A percentile compares a stretch with the other conserved stretches of the same genome.
Conservation (phyloP, 2,329 filamentous ascomycete genomes). For the Fusarium protoensiforme region DNA sequence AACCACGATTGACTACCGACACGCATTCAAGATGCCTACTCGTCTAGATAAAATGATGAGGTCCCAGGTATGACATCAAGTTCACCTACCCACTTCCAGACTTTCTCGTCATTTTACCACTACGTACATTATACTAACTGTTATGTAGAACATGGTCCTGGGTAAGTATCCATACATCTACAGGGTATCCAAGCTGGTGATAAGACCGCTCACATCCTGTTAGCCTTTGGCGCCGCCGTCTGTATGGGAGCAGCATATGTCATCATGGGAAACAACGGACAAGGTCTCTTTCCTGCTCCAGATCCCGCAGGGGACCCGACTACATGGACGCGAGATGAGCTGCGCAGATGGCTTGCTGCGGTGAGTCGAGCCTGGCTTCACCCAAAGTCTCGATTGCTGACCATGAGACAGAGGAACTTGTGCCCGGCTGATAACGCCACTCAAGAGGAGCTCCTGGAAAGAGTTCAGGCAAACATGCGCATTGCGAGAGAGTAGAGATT, state of each 20-base stretch:
- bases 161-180: slow-evolving; percentile 59
- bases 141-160: slow-evolving; percentile 72
- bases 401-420: slow-evolving; percentile 54
- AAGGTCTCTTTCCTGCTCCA: slow-evolving; percentile 81
- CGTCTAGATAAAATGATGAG: slow-evolving; percentile 38
- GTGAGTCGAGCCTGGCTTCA: slow-evolving; percentile 59
- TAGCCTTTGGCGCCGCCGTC: slow-evolving; percentile 34
- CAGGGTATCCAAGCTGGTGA: slow-evolving; percentile 29
- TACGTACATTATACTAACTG: slow-evolving; percentile 1
- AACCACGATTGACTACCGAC: neutral
- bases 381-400: neutral
- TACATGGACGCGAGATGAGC: slow-evolving; percentile 82
- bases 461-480: slow-evolving; percentile 61
- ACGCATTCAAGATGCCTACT: slow-evolving; percentile 32
- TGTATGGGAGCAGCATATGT: slow-evolving; percentile 72
- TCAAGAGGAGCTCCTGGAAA: slow-evolving; percentile 58
- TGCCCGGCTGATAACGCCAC: slow-evolving; percentile 57
- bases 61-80: slow-evolving; percentile 32
- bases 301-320: slow-evolving; percentile 82
- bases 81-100: accelerated
- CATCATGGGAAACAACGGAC: slow-evolving; percentile 74
- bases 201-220: neutral
- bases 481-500: slow-evolving; percentile 45
- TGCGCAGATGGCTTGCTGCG: slow-evolving; percentile 81
- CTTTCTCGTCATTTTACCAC: neutral